Conservation (phyloP, 768 basidiomycete genomes). For the Naganishia onofrii region DNA sequence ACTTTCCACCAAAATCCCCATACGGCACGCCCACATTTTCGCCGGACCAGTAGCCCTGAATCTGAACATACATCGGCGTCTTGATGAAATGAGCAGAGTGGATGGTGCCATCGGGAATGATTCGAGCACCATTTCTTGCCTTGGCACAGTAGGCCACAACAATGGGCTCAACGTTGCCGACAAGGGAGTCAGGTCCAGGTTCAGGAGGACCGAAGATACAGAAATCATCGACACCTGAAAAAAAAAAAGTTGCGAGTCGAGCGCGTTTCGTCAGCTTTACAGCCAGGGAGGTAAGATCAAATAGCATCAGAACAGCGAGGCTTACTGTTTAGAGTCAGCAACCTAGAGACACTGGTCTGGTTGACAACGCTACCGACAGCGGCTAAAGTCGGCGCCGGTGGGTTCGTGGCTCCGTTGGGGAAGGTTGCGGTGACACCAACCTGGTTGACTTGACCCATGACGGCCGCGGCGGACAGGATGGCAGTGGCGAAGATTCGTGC, state of each 20-base stretch:
- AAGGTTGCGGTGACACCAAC: conserved; percentile 45
- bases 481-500: conserved; percentile 12
- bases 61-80: conserved; percentile 17
- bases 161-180: conserved; percentile 31
- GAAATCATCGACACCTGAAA: conserved; percentile 47
- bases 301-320: background rate
- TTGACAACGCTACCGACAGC: conserved; percentile 49
- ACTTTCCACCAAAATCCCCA: conserved; percentile 43
- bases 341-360: conserved; percentile 48
- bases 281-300: no score
- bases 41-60: conserved; percentile 50
- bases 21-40: conserved; percentile 54
- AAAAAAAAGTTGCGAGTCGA: background rate
- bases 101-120: conserved; percentile 56
- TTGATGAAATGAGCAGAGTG: conserved; percentile 44
- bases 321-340: conserved; percentile 46
- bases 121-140: conserved; percentile 54
- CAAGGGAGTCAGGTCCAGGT: conserved; percentile 22
- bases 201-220: conserved; percentile 33
- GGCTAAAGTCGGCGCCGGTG: conserved; percentile 37
- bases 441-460: conserved; percentile 21
- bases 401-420: conserved; percentile 44
- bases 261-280: no score
- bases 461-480: conserved; percentile 9
- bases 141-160: conserved; percentile 42